Evolutionary conservation across 225 moss, liverwort and hornwort genomes (phyloP), one percentile per base, ranked within the genome.

Genomic region (Pseudisothecium myosuroides): DNA sequence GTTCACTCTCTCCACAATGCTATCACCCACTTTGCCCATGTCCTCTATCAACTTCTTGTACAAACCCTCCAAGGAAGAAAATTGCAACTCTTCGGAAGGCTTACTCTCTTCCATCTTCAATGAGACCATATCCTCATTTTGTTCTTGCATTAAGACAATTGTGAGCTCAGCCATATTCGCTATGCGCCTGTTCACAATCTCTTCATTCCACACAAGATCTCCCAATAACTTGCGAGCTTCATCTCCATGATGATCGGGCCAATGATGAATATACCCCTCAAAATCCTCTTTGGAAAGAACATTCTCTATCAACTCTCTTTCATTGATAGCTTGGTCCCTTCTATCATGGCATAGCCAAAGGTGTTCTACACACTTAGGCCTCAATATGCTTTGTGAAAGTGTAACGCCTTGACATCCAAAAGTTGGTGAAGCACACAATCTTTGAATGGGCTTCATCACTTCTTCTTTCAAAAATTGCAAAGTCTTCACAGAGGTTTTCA

Each of bases 31-130:
- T 43, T 61, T 32, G 2, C 10, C 32, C 0, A 81, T 1, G 4
- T 31, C 81, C 2, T 6, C 2, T 3, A 0, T 8, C 56, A 80
- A 28, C 27, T 27, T 39, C 26, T 27, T 17, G 7, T 58, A 80
- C 0, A 81, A 1, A 22, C 17, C 9, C 3, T 62, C 61, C 3
- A 81, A 62, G 1, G 81, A 32, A 31, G 31, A 6, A 0, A 81
- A 1, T 32, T 43, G 28, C 2, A 3, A 6, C 4, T 43, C 61
- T 32, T 45, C 45, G 15, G 9, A 0, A 9, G 31, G 6, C 2
- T 4, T 14, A 45, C 45, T 45, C 10, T 62, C 34, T 22, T 62
- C 6, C 2, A 0, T 22, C 45, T 45, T 9, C 2, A 21, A 29
- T 15, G 81, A 62, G 4, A 10, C 45, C 6, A 45, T 9, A 29